These are phyloP conservation scores for Termitomyces sp. DNA, from an alignment of 768 basidiomycete species.

Conservation along the genomic window DNA sequence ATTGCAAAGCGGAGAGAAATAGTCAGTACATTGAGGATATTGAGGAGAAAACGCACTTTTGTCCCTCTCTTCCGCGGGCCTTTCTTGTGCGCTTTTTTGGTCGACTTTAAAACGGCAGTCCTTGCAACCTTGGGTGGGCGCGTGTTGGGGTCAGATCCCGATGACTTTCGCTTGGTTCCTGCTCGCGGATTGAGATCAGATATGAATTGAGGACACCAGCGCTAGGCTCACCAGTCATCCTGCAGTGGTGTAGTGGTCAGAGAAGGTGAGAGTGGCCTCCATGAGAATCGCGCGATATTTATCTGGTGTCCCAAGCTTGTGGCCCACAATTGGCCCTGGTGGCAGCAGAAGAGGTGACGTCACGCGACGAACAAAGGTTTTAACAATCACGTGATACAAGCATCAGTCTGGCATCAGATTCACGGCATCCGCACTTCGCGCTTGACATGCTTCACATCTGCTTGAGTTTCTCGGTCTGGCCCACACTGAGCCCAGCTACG, in stretches of 20 bases:
- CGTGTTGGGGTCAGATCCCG: slow-evolving; percentile 34
- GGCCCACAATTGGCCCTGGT: neutral
- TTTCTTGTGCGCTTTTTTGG: slow-evolving; percentile 29
- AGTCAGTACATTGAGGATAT: slow-evolving; percentile 6
- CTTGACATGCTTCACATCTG: neutral
- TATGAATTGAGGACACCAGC: neutral
- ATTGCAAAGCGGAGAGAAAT: slow-evolving; percentile 5
- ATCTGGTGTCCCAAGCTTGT: neutral
- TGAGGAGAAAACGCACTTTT: slow-evolving; percentile 37
- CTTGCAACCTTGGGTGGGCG: slow-evolving; percentile 53
- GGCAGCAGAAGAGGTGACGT: slow-evolving; percentile 16
- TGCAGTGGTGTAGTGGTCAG: neutral
- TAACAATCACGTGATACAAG: slow-evolving; percentile 1
- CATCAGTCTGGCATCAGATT: too few relatives aligned
- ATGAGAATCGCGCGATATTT: slow-evolving; percentile 5
- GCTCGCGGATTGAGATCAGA: neutral
- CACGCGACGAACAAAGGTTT: slow-evolving; percentile 16
- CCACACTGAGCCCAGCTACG: neutral
- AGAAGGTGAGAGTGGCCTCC: too few relatives aligned
- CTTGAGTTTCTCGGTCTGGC: neutral
- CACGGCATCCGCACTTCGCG: neutral
- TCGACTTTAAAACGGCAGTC: slow-evolving; percentile 36
- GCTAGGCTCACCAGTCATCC: neutral
- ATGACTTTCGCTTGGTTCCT: slow-evolving; percentile 47
- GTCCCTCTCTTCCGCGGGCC: slow-evolving; percentile 44